phyloP scores from a whole-genome alignment of 2,329 filamentous ascomycete genomes.

The Diaporthe vaccinii region DNA sequence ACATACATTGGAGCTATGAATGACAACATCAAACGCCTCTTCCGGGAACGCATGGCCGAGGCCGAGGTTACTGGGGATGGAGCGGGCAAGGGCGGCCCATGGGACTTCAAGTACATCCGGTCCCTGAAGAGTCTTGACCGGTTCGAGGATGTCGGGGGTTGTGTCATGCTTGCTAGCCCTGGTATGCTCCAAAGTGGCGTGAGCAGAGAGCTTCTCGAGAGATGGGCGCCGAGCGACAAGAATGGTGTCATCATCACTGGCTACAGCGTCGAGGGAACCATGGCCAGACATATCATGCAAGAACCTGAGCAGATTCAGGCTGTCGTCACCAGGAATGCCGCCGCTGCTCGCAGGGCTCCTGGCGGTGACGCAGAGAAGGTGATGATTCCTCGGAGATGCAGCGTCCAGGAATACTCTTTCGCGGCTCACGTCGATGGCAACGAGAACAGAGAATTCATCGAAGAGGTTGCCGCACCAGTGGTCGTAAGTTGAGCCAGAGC shows the following conservation, averaged over 20 bases:
- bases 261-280: constrained; percentile 98
- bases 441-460: constrained; percentile 97
- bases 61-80: constrained; percentile 84
- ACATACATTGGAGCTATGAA: constrained; percentile 99
- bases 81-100: constrained; percentile 84
- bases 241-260: constrained; percentile 99
- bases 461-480: constrained; percentile 90
- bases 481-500: constrained; percentile 73
- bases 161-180: constrained; percentile 96
- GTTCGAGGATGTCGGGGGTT: constrained; percentile 95
- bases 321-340: constrained; percentile 84
- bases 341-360: constrained; percentile 72
- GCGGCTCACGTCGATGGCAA: constrained; percentile 96
- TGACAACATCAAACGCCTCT: constrained; percentile 97
- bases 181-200: constrained; percentile 99
- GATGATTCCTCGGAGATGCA: constrained; percentile 93
- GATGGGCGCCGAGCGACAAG: constrained; percentile 95
- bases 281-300: constrained; percentile 95
- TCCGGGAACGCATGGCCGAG: constrained; percentile 91
- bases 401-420: constrained; percentile 94
- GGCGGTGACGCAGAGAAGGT: constrained; percentile 84
- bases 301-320: constrained; percentile 96
- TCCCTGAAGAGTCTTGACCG: constrained; percentile 93
- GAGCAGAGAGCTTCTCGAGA: constrained; percentile 89
- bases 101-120: constrained; percentile 96